Conservation (phyloP, 352 stramenopile genomes). For the Phytophthora colocasiae region DNA sequence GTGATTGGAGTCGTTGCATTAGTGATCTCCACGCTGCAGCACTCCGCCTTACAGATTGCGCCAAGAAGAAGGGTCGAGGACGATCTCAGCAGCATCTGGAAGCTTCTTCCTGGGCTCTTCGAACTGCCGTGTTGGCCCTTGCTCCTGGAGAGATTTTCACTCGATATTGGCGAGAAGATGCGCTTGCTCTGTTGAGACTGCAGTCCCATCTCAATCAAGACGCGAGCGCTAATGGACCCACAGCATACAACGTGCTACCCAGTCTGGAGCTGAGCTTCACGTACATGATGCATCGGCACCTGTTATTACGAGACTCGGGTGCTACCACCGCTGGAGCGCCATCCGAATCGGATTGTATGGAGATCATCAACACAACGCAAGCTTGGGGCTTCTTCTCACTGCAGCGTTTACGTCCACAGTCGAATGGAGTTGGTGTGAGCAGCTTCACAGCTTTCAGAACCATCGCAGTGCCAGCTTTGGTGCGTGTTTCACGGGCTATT, state of each 20-base stretch:
- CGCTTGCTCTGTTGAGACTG: conserved; percentile 55
- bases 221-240: conserved; percentile 16
- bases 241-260: conserved; percentile 31
- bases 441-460: conserved; percentile 42
- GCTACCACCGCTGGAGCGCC: conserved; percentile 26
- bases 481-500: conserved; percentile 64
- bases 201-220: conserved; percentile 82
- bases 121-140: conserved; percentile 54
- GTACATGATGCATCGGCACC: conserved; percentile 56
- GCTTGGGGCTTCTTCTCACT: conserved; percentile 82
- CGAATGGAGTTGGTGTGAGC: conserved; percentile 5
- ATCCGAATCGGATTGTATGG: conserved; percentile 71
- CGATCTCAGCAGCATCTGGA: conserved; percentile 54
- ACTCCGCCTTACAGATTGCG: conserved; percentile 47
- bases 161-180: conserved; percentile 79
- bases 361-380: conserved; percentile 84
- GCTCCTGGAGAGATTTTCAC: conserved; percentile 69
- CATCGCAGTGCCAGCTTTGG: conserved; percentile 50
- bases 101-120: conserved; percentile 55
- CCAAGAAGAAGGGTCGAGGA: conserved; percentile 41
- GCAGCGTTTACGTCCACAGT: conserved; percentile 39
- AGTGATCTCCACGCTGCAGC: conserved; percentile 65
- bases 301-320: conserved; percentile 44
- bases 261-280: conserved; percentile 40
- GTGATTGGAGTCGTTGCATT: conserved; percentile 69